Base-by-base conservation (phyloP, 345 rosid species). In the Noccaea bulbosa region DNA sequence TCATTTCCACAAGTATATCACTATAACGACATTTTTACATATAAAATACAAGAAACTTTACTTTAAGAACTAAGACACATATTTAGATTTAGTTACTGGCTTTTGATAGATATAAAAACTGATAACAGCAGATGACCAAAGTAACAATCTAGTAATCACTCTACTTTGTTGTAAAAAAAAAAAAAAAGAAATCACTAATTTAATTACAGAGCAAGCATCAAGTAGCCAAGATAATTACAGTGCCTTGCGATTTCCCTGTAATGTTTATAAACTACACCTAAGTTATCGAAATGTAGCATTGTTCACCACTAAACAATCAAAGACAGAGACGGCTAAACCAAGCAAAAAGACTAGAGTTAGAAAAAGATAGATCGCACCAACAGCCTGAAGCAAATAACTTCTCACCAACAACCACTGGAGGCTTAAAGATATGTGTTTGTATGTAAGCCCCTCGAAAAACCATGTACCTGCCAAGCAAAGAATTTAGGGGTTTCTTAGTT, bases 241-340 rank as follows among this genome's bases (percentile, higher is more conserved):
- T 94, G 99, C 84, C 99, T 89, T 47, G 97, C 95, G 22, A 91
- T 84, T 53, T 97, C 99, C 96, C 96, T 94, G 72, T 73, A 49
- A 70, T 64, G 40, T 59, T 40, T 72, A 27, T 8, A 54, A 65
- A 15, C 12, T 47, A 11, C 17, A 47, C 20, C 52, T 15, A 50
- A 41, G 40, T 40, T 50, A 43, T 51, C 7, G 8, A 60, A 27
- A 52, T 22, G 9, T 70, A 3, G n/a, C 12, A 10, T 17, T 11
- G 39, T 33, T 24, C 35, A 48, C 58, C 24, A 45, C 3, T 54
- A 12, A 3, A 45, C 20, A 44, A 37, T 14, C 11, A 54, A 55
- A 69, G 9, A 12, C 39, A 75, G 39, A 69, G 51, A 56, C 7
- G 15, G 16, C 0, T 3, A 60, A 65, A 56, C 38, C 9, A 10